phyloP scores from a whole-genome alignment of 345 rosid species.

The Laguncularia racemosa region DNA sequence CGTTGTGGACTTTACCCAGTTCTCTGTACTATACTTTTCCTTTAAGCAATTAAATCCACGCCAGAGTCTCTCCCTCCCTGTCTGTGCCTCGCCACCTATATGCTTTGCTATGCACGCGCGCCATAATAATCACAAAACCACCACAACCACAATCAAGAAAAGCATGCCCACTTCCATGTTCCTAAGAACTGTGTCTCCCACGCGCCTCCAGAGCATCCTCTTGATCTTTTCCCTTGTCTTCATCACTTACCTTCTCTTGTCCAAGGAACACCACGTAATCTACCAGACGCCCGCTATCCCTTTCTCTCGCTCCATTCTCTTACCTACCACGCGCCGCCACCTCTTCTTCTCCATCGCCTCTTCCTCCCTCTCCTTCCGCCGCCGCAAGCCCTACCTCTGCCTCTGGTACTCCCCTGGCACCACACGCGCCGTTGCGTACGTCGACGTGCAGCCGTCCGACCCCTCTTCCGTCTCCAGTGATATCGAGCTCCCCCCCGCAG shows the following conservation, averaged over 20 bases:
- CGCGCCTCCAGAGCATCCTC: conserved; percentile 47
- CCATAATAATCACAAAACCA: no score
- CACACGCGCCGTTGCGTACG: conserved; percentile 71
- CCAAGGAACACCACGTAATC: conserved; percentile 11
- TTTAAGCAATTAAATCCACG: no score
- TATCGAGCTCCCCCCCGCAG: conserved; percentile 36
- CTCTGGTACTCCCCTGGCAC: conserved; percentile 60
- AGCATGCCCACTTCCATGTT: conserved; percentile 7
- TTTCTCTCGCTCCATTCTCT: conserved; percentile 17
- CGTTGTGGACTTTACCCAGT: no score
- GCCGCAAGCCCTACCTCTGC: conserved; percentile 54
- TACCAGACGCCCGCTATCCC: conserved; percentile 5
- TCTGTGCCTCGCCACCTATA: no score
- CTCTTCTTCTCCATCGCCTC: conserved; percentile 75
- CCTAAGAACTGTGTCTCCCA: conserved; percentile 27
- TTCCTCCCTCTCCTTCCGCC: conserved; percentile 48
- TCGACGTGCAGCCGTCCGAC: conserved; percentile 30
- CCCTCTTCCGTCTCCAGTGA: conserved; percentile 9
- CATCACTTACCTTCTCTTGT: conserved; percentile 40
- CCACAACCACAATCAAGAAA: not conserved
- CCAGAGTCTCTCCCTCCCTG: no score
- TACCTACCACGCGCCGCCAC: conserved; percentile 30
- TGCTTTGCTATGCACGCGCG: no score
- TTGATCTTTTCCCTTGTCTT: conserved; percentile 31
- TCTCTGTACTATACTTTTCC: no score